Percentiles rank a stretch among this genome's conserved stretches.
Conservation (phyloP, 257 asterid genomes). For the Asclepias syriaca region DNA sequence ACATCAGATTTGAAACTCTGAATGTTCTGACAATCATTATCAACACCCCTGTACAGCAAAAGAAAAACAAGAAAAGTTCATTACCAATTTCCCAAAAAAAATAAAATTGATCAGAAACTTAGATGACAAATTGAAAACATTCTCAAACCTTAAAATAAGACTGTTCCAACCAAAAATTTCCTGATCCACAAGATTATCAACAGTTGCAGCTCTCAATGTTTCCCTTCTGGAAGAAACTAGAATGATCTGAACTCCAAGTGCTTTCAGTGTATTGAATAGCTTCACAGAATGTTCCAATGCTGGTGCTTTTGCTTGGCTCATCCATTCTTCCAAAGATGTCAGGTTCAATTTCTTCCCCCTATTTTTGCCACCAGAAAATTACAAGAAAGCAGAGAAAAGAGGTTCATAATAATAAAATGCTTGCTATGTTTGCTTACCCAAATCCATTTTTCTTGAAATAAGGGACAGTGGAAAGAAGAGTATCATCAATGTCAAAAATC, state of each 20-base stretch:
- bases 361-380: not conserved
- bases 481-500: slow-evolving; percentile 73
- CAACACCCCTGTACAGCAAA: slow-evolving; percentile 29
- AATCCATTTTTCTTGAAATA: slow-evolving; percentile 63
- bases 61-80: not conserved
- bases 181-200: slow-evolving; percentile 62
- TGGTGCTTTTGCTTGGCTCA: slow-evolving; percentile 58
- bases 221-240: slow-evolving; percentile 73
- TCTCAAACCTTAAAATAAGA: slow-evolving; percentile 54
- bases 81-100: not conserved
- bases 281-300: slow-evolving; percentile 44
- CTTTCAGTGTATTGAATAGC: slow-evolving; percentile 62
- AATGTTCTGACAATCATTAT: slow-evolving; percentile 38
- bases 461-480: slow-evolving; percentile 68
- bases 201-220: slow-evolving; percentile 62
- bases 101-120: not conserved
- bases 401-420: too few species aligned
- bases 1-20: slow-evolving; percentile 46
- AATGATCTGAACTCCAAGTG: slow-evolving; percentile 41
- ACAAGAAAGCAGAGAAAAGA: not conserved
- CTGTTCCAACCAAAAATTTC: slow-evolving; percentile 68
- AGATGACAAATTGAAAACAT: too few species aligned
- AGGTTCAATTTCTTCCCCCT: slow-evolving; percentile 55
- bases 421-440: slow-evolving; percentile 38
- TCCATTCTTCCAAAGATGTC: slow-evolving; percentile 70